Conservation (phyloP, 805 yeast species). For the Candida alai region DNA sequence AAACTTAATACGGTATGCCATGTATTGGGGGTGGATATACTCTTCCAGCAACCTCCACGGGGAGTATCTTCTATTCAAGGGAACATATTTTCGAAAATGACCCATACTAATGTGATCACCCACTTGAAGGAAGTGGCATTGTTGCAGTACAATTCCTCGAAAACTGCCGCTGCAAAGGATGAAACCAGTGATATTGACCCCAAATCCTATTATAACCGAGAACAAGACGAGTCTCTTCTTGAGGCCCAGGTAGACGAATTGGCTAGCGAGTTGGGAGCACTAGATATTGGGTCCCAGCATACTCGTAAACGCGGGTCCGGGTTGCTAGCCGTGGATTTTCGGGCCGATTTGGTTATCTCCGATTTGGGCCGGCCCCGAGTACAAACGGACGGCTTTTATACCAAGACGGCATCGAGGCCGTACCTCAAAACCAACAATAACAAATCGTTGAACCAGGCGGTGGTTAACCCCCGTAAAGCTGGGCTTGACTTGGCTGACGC, state of each 20-base stretch:
- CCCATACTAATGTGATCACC: conserved; percentile 20
- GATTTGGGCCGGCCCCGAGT: conserved; percentile 32
- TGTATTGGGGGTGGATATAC: conserved; percentile 48
- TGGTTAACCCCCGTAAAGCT: conserved; percentile 23
- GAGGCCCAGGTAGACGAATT: conserved; percentile 20
- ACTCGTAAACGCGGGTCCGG: background rate
- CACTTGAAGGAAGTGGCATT: conserved; percentile 28
- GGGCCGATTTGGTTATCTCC: conserved; percentile 34
- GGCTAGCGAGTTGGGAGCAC: conserved; percentile 2
- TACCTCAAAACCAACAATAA: conserved; percentile 25
- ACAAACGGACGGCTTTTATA: conserved; percentile 36
- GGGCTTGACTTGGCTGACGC: conserved; percentile 41
- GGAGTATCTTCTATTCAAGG: conserved; percentile 86
- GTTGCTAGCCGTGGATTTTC: conserved; percentile 13
- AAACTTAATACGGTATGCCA: conserved; percentile 28
- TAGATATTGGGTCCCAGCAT: background rate
- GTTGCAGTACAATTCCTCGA: conserved; percentile 8
- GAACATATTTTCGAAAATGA: conserved; percentile 61
- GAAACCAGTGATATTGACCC: conserved; percentile 8
- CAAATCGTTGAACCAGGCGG: conserved; percentile 22
- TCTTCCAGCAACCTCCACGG: conserved; percentile 72
- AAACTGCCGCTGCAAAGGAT: background rate
- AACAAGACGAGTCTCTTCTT: conserved; percentile 19
- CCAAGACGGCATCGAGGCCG: conserved; percentile 34
- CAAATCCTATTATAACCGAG: conserved; percentile 26